Evolutionary conservation across 1,284 basidiomycete species (phyloP).

Genomic region (Trichosporon coremiiforme): DNA sequence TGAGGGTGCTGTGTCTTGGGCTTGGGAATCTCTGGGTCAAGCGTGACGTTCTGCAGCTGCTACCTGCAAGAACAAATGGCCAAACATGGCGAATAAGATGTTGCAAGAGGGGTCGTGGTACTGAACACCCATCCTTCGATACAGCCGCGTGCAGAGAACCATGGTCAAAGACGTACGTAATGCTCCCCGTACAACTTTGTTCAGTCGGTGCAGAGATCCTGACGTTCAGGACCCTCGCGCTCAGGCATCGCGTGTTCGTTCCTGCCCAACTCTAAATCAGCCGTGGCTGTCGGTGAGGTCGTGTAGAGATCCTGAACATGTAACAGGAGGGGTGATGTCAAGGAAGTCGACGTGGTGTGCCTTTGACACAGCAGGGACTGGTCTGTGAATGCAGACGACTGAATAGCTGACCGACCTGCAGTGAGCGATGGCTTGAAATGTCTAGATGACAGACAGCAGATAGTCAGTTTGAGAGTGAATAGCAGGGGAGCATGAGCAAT

Average conservation of each 20-base stretch:
- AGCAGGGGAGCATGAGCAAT: background rate
- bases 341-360: background rate
- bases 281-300: background rate
- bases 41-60: background rate
- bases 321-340: conserved; percentile 1
- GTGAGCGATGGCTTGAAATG: background rate
- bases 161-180: background rate
- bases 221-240: background rate
- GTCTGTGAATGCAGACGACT: background rate
- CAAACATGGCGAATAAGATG: background rate
- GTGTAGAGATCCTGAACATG: background rate
- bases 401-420: background rate
- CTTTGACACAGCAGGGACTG: background rate
- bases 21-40: background rate
- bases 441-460: too few species aligned
- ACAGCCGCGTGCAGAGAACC: conserved; percentile 5
- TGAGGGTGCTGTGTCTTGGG: conserved; percentile 3
- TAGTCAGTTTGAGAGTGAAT: background rate
- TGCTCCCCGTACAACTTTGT: background rate
- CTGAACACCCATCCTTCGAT: background rate
- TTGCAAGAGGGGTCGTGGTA: background rate
- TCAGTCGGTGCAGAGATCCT: background rate
- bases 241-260: background rate
- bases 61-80: background rate
- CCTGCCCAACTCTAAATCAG: background rate